A percentile compares a stretch with the other conserved stretches of the same genome.
Evolutionary conservation across 352 stramenopile species (phyloP).

Genomic region (Pythium brassicae): DNA sequence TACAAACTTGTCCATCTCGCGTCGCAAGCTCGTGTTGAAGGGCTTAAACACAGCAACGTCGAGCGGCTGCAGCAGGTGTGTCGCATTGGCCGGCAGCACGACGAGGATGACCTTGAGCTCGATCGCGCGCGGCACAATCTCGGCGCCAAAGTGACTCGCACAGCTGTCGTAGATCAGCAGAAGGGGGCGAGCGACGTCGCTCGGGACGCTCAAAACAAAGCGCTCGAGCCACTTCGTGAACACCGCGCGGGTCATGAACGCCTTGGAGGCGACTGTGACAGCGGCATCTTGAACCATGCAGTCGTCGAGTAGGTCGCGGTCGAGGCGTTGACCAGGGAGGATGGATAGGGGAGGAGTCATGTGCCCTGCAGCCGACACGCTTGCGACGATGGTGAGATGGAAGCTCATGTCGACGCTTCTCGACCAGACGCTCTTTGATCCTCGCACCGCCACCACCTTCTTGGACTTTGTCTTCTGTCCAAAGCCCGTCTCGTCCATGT

Average conservation of each 20-base stretch:
- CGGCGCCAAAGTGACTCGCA: not conserved
- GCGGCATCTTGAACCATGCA: not conserved
- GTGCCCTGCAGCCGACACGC: not conserved
- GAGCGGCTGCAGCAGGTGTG: slow-evolving; percentile 12
- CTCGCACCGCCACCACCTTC: slow-evolving; percentile 1
- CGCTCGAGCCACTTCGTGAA: slow-evolving; percentile 9
- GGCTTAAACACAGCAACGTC: slow-evolving; percentile 12
- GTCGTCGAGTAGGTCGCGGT: slow-evolving; percentile 1
- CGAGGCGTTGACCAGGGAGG: not conserved
- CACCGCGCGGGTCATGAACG: slow-evolving; percentile 4
- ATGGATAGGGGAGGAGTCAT: not conserved
- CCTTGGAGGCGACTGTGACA: not conserved
- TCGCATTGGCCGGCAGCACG: slow-evolving; percentile 3
- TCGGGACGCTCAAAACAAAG: not conserved
- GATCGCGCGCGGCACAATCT: not conserved
- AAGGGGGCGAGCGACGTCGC: not conserved
- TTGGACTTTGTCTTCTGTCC: not conserved
- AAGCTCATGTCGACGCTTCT: slow-evolving; percentile 2
- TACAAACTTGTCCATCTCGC: not conserved
- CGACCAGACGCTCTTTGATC: not conserved
- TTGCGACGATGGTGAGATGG: not conserved
- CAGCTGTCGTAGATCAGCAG: slow-evolving; percentile 7
- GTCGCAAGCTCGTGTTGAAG: not conserved
- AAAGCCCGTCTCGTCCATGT: slow-evolving; percentile 13
- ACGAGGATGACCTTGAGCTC: slow-evolving; percentile 5